Conservation (phyloP, 176 grass and related monocot genomes). For the Thalia dealbata region DNA sequence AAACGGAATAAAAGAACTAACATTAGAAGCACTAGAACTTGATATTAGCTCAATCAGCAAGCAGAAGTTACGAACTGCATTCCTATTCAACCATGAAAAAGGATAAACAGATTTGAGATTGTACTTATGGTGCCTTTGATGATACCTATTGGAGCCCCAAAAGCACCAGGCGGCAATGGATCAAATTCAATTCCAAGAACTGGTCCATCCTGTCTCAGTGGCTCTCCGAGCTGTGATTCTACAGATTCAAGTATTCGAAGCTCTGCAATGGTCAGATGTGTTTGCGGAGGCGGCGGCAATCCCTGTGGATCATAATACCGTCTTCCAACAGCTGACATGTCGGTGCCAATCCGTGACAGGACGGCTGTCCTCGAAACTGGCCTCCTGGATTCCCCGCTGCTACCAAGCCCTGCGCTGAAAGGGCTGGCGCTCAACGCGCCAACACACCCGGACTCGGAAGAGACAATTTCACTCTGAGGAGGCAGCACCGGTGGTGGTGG, state of each 20-base stretch:
- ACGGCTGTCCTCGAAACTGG: constrained; percentile 7
- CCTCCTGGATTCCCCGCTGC: constrained; percentile 19
- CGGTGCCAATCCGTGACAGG: constrained; percentile 37
- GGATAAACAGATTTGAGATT: neutral
- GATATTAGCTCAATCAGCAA: neutral
- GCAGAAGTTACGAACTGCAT: neutral
- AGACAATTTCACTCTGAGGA: constrained; percentile 23
- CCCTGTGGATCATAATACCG: constrained; percentile 53
- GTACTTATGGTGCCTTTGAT: neutral
- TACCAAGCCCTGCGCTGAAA: constrained; percentile 2
- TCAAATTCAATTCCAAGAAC: constrained; percentile 74
- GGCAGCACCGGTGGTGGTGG: constrained; percentile 1
- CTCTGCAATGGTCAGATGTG: constrained; percentile 34
- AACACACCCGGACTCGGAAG: neutral
- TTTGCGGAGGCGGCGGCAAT: constrained; percentile 27
- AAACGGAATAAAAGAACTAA: neutral
- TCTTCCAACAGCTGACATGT: constrained; percentile 27
- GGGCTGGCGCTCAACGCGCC: constrained; percentile 12
- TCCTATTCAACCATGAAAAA: neutral
- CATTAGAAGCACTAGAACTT: neutral
- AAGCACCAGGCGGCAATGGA: constrained; percentile 77
- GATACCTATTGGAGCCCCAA: constrained; percentile 79
- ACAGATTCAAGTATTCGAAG: constrained; percentile 35
- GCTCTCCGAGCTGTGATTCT: constrained; percentile 52
- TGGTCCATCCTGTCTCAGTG: constrained; percentile 75